phyloP scores from a whole-genome alignment of 495 filamentous ascomycete genomes.

The Lindgomyces ingoldianus region DNA sequence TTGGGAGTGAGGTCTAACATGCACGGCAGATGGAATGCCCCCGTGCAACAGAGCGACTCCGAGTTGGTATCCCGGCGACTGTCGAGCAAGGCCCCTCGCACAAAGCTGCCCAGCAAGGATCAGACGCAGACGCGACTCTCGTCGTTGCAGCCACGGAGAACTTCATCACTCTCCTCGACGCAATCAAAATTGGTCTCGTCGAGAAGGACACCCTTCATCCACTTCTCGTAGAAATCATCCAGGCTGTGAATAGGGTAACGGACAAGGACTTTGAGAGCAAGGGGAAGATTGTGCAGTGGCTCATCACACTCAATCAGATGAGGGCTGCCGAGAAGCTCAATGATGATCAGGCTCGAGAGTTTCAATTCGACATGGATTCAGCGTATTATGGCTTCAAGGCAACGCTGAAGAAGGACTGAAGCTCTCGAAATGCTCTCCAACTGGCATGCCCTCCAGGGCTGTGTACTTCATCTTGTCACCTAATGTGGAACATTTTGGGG shows the following conservation, averaged over 20 bases:
- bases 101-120: conserved; percentile 47
- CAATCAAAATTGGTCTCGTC: conserved; percentile 80
- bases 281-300: conserved; percentile 96
- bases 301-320: conserved; percentile 97
- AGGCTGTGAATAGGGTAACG: conserved; percentile 93
- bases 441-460: too few species aligned
- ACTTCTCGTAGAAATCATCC: conserved; percentile 88
- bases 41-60: conserved; percentile 86
- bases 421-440: too few species aligned
- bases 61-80: conserved; percentile 78
- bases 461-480: too few species aligned
- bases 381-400: conserved; percentile 91
- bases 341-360: conserved; percentile 82
- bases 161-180: conserved; percentile 97
- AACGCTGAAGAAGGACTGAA: conserved; percentile 53
- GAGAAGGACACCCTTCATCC: conserved; percentile 97
- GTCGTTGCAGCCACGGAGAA: conserved; percentile 90
- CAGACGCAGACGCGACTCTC: conserved; percentile 63
- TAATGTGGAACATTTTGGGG: too few species aligned
- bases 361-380: conserved; percentile 84
- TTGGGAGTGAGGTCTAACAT: conserved; percentile 13
- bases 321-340: conserved; percentile 86
- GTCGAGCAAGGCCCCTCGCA: conserved; percentile 54
- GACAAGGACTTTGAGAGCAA: conserved; percentile 89
- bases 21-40: conserved; percentile 82